A percentile compares a stretch with the other conserved stretches of the same genome.
These are phyloP conservation scores for Volvox reticuliferus DNA, from an alignment of 139 green algal genomes.

Conservation along the genomic window DNA sequence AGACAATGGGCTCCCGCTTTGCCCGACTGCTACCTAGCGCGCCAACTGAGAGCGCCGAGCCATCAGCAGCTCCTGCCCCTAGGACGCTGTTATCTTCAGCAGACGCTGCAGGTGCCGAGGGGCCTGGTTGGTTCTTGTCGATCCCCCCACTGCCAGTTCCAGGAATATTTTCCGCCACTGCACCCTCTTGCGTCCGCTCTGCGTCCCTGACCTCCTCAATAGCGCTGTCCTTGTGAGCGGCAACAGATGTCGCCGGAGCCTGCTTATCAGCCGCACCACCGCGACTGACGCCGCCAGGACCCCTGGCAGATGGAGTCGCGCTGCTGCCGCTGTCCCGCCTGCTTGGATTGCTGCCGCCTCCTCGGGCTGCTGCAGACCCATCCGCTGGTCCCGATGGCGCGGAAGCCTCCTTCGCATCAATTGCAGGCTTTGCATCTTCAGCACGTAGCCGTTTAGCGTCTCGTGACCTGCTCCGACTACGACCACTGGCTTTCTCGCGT, in stretches of 20 bases:
- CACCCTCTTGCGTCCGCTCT: neutral
- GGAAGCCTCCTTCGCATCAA: neutral
- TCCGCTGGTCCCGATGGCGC: neutral
- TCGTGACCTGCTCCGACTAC: conserved; percentile 20
- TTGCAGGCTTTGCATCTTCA: neutral
- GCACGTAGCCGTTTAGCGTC: neutral
- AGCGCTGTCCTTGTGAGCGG: neutral
- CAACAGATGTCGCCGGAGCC: neutral
- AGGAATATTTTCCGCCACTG: too few relatives aligned
- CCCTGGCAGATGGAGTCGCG: neutral
- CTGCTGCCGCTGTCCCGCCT: neutral
- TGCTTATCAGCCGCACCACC: neutral
- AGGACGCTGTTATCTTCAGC: neutral
- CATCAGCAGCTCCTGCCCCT: neutral
- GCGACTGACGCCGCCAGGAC: neutral
- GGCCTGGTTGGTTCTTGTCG: neutral
- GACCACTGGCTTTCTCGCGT: neutral
- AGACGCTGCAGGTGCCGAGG: too few relatives aligned
- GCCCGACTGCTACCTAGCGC: neutral
- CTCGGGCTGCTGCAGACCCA: neutral
- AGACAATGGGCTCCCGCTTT: conserved; percentile 37
- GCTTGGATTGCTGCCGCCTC: neutral
- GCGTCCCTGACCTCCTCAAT: neutral
- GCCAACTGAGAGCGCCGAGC: neutral
- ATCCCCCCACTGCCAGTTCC: neutral